Base-by-base conservation (phyloP, 345 rosid genomes). In the Salix dunnii region DNA sequence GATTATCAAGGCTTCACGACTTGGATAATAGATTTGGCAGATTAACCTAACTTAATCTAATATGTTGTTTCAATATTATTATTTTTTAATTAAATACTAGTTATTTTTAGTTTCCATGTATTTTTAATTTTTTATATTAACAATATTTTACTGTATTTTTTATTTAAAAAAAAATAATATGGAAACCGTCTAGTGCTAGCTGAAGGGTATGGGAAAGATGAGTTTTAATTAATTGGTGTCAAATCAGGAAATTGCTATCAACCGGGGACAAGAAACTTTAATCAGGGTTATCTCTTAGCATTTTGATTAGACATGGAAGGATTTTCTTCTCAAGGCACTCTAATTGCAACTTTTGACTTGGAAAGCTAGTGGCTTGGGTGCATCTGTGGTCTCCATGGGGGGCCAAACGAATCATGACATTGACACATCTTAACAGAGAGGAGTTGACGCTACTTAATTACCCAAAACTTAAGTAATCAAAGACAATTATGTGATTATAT, bases 341-440 rank as follows among this genome's bases (percentile, higher is more conserved):
- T 76, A 64, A 82, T 84, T 78, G 79, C 88, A 70, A 78, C 88
- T 85, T 85, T 87, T 85, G 90, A 87, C 90, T 81, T 67, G 33
- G 76, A 74, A 76, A 63, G 40, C 40, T 21, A 36, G 74, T 30
- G 73, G 85, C 25, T 67, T 65, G 75, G 83, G 79, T 76, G 82
- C 84, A 74, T 72, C 79, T 74, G 68, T 67, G 80, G 77, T 40
- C 38, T 38, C 21, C 25, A 23, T 6, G 78, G 3, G 80, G 86
- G 78, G 16, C 80, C 80, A 60, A n/a, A 49, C 82, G 80, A 81
- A 81, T 79, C 84, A 73, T 55, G 40, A 76, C 64, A 38, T 68
- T 73, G 70, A 21, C 71, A 42, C 67, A 21, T 60, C 75, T 38
- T 62, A 35, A 42, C 48, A 53, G 6, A 43, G 6, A 77, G 2